Base-by-base conservation (phyloP, 768 basidiomycete species). In the Russula earlei region DNA sequence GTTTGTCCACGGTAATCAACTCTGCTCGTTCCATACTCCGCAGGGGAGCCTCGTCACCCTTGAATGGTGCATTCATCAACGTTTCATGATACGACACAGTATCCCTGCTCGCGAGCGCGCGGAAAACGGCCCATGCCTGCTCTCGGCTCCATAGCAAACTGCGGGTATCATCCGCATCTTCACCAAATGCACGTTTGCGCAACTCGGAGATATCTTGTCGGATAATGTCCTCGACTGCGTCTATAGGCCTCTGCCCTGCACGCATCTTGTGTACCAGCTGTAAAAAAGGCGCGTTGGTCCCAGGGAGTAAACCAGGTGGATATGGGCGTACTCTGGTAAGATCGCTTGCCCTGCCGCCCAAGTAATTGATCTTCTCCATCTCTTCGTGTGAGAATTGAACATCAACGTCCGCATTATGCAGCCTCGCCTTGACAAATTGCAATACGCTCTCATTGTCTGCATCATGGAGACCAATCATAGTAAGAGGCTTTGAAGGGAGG, bases 261-360 rank as follows among this genome's bases (percentile, higher is more conserved):
- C 83, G 77, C 36, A 93, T 82, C 71, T 93, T 94, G 71, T 91
- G 85, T 11, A 94, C 82, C 33, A 97, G 71, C 89, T 92, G 59
- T 20, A 55, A 17, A 46, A 9, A 31, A 9, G 15, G 19, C 24
- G 27, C 7, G 44, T 40, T 22, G 31, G 27, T 17, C n/a, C 17
- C 14, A 24, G n/a, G 31, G 20, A 7, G 22, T 49, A 6, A 48
- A 31, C 42, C 11, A 31, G 36, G 29, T 37, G 3, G 14, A 56
- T 22, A 15, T 27, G 60, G 9, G 71, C 85, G 62, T 57, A 91
- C 91, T 44, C 78, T 84, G 66, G 91, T 86, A 20, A 96, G 80
- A 65, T 96, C 92, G 60, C 86, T 90, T 46, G 92, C 85, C 15
- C 96, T 79, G 29, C 96, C 96, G 36, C 96, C 96, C 0, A 98